A percentile compares a stretch with the other conserved stretches of the same genome.
Evolutionary conservation across 768 basidiomycete species (phyloP).

Genomic region (Porphyrellus cyaneotinctus): DNA sequence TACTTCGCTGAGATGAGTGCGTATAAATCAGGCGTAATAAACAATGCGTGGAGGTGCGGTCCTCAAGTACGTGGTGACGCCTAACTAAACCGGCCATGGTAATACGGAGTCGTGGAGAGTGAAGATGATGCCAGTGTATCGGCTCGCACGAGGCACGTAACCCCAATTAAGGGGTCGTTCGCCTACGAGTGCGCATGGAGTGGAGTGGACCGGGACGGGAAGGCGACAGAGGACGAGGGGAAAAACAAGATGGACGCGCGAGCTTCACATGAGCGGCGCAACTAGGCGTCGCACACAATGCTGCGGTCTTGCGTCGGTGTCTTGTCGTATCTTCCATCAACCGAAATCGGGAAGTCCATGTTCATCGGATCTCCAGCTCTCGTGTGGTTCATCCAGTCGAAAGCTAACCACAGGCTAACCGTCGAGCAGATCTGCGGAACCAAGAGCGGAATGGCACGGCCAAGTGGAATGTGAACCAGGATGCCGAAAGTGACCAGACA

Average conservation of each 20-base stretch:
- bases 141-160: conserved; percentile 75
- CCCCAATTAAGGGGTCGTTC: conserved; percentile 81
- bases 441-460: conserved; percentile 52
- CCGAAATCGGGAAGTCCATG: conserved; percentile 48
- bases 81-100: conserved; percentile 23
- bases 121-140: conserved; percentile 61
- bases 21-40: conserved; percentile 43
- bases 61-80: conserved; percentile 23
- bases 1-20: conserved; percentile 24
- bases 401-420: conserved; percentile 42
- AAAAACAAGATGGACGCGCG: conserved; percentile 47
- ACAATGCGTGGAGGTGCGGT: conserved; percentile 33
- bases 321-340: conserved; percentile 52
- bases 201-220: conserved; percentile 47
- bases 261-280: conserved; percentile 43
- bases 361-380: conserved; percentile 41
- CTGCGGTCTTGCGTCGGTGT: conserved; percentile 69
- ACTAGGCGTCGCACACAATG: conserved; percentile 51
- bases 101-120: conserved; percentile 21
- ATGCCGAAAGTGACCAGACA: conserved; percentile 9
- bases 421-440: conserved; percentile 21
- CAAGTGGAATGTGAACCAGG: conserved; percentile 35
- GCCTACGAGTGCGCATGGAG: conserved; percentile 58
- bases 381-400: conserved; percentile 11
- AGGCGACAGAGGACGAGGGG: conserved; percentile 36